phyloP scores from a whole-genome alignment of 202 grass and related monocot genomes.

The Carex arenaria region DNA sequence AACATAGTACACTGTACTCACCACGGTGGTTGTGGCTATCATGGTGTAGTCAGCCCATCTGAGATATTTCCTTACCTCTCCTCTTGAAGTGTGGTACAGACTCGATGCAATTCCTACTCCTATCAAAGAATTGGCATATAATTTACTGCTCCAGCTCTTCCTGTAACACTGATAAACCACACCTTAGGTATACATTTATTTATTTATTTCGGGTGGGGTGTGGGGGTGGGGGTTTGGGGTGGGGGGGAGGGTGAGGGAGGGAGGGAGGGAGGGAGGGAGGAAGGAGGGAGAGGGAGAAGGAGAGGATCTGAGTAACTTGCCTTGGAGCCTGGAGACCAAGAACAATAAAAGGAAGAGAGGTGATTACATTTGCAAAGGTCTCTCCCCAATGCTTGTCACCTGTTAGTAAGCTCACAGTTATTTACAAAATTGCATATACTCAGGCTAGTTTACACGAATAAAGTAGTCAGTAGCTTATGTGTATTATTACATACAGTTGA shows the following conservation, averaged over 20 bases:
- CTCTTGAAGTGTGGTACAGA: constrained; percentile 81
- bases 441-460: neutral
- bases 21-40: constrained; percentile 86
- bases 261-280: neutral
- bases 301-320: constrained; percentile 26
- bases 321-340: constrained; percentile 71
- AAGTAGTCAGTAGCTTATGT: neutral
- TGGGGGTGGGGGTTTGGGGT: too few relatives aligned
- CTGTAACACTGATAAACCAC: constrained; percentile 65
- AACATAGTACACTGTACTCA: constrained; percentile 34
- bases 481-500: constrained; percentile 49
- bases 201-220: too few relatives aligned
- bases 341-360: constrained; percentile 79
- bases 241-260: too few relatives aligned
- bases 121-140: constrained; percentile 87
- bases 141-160: constrained; percentile 64
- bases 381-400: constrained; percentile 60
- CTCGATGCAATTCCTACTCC: constrained; percentile 95
- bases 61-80: constrained; percentile 73
- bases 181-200: constrained; percentile 38
- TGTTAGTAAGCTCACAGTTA: constrained; percentile 19
- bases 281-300: neutral
- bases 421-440: constrained; percentile 8
- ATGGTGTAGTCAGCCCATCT: constrained; percentile 95
- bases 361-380: constrained; percentile 66